Conservation (phyloP, 306 rosid genomes). For the Rosa lucieae region DNA sequence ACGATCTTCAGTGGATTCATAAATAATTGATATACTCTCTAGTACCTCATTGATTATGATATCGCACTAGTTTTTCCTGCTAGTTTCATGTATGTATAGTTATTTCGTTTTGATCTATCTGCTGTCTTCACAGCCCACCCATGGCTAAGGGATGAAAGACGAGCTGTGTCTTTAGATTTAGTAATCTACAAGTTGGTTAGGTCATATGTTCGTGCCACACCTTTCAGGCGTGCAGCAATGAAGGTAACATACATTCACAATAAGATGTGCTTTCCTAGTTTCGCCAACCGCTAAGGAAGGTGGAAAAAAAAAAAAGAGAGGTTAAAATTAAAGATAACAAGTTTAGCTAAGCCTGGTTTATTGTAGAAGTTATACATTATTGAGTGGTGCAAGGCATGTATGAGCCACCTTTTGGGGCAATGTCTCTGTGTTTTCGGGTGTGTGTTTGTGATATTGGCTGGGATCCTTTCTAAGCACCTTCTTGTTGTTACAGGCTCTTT, state of each 20-base stretch:
- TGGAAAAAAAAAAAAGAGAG: neutral
- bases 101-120: constrained; percentile 5
- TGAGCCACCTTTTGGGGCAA: constrained; percentile 9
- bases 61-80: constrained; percentile 20
- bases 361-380: neutral
- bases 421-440: neutral
- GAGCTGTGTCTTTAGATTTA: constrained; percentile 72
- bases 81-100: neutral
- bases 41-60: neutral
- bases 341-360: neutral
- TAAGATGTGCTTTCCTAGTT: neutral
- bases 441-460: neutral
- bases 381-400: neutral
- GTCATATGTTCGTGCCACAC: constrained; percentile 68
- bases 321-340: neutral
- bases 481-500: constrained; percentile 69
- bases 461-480: constrained; percentile 2
- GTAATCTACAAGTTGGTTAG: constrained; percentile 79
- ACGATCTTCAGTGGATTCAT: neutral
- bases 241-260: constrained; percentile 51
- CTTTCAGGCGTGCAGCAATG: constrained; percentile 79
- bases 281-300: neutral
- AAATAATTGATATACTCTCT: neutral
- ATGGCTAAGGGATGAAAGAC: constrained; percentile 76
- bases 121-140: constrained; percentile 78